Evolutionary conservation across 2,329 filamentous ascomycete genomes (phyloP).

Genomic region (Cordyceps pruinosa): DNA sequence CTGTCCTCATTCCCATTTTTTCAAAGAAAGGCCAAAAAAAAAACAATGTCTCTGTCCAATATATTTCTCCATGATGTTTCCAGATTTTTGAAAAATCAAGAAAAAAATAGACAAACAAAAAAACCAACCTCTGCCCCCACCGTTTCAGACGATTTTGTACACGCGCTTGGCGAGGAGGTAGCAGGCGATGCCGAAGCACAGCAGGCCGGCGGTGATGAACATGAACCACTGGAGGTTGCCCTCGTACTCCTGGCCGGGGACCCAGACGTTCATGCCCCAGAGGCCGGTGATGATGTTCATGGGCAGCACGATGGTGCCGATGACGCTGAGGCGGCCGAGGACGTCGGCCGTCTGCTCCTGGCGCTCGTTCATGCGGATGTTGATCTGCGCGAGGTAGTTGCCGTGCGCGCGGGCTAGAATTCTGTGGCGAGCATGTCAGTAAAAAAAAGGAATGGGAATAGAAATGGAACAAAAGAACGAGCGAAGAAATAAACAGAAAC

Average conservation of each 20-base stretch:
- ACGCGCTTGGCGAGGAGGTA: constrained; percentile 78
- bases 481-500: constrained; percentile 24
- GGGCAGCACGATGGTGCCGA: constrained; percentile 92
- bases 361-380: constrained; percentile 97
- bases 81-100: not conserved
- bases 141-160: constrained; percentile 63
- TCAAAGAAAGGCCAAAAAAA: not conserved
- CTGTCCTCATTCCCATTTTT: not conserved
- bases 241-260: constrained; percentile 83
- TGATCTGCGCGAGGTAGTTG: constrained; percentile 99
- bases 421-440: constrained; percentile 36
- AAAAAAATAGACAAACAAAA: no score
- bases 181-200: constrained; percentile 73
- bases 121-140: not conserved
- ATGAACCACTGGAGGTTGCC: constrained; percentile 69
- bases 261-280: constrained; percentile 98
- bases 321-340: constrained; percentile 85
- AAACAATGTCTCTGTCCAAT: not conserved
- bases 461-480: no score
- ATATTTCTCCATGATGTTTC: not conserved
- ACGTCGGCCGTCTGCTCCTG: constrained; percentile 95
- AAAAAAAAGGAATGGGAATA: not conserved
- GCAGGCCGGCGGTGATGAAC: constrained; percentile 64
- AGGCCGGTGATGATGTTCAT: constrained; percentile 99
- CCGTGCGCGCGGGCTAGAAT: constrained; percentile 85